Evolutionary conservation across 2,329 filamentous ascomycete species (phyloP).

Genomic region (Xylariaceae sp.): DNA sequence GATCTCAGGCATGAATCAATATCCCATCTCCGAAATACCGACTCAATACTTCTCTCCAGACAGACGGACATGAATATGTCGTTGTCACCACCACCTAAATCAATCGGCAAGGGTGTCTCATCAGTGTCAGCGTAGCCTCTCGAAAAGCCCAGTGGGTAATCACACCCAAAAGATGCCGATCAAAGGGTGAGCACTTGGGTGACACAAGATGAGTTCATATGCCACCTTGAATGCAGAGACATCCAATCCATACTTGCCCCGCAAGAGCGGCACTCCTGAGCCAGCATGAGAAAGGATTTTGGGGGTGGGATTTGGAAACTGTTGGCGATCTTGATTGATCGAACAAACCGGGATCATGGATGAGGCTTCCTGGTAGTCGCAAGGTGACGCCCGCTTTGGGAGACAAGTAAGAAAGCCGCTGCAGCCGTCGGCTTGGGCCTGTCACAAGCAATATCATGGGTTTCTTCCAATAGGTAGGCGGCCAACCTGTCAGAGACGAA

Average conservation of each 20-base stretch:
- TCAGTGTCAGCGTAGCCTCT: background rate
- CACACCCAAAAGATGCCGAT: background rate
- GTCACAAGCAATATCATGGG: background rate
- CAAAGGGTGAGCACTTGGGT: background rate
- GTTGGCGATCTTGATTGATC: background rate
- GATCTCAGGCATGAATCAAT: too few species aligned
- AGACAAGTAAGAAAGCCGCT: background rate
- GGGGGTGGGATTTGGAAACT: background rate
- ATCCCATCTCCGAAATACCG: too few species aligned
- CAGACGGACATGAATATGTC: background rate
- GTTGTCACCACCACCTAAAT: background rate
- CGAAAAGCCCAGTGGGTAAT: background rate
- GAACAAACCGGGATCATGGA: background rate
- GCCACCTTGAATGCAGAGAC: background rate
- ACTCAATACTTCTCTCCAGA: background rate
- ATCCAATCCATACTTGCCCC: background rate
- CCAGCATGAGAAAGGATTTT: background rate
- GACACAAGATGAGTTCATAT: background rate
- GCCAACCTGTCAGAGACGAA: background rate
- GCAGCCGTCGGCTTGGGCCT: background rate
- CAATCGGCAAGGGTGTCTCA: background rate
- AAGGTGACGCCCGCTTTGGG: slow-evolving; percentile 2
- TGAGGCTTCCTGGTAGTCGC: background rate
- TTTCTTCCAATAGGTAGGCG: background rate
- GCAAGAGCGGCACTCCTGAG: background rate